Evolutionary conservation across 1,139 yeast species (phyloP), one percentile per base, ranked within the genome.

Genomic region (Scheffersomyces illinoinensis): DNA sequence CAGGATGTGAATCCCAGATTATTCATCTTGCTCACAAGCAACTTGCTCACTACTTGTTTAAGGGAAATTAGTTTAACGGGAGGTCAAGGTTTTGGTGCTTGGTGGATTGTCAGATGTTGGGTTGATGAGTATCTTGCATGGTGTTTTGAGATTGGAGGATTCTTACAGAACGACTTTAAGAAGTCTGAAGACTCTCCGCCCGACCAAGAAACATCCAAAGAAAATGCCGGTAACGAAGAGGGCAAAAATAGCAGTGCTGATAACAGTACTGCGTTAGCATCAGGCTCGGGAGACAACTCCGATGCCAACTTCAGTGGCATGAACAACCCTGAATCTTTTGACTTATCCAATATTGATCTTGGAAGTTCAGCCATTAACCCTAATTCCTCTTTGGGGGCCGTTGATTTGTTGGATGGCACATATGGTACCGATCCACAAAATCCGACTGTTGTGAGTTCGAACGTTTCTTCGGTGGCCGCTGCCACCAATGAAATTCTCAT

Each of bases 61-160:
- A 76, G 91, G 58, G 91, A 87, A 64, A 84, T 89, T 59, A 84
- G 88, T 55, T 76, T 85, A 59, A 75, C 77, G 39, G 87, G 89
- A 2, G 89, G 89, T 3, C 83, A 81, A 55, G 84, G 88, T 1
- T 89, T 90, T 70, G 89, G 88, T 12, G 85, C 88, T 0, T 90
- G 96, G 93, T 90, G 93, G 93, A 83, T 85, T 48, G 80, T 90
- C 17, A 77, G 90, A 58, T 87, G 92, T 69, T 90, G 96, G 93
- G 77, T 88, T 7, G 91, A 88, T 67, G 95, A 89, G 68, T 89
- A 86, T 82, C 76, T 88, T 64, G 82, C 83, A 1, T 88, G 92
- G 88, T 75, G 83, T 57, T 88, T 89, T 23, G 93, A 89, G 67
- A 73, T 88, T 55, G 90, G 92, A 8, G 91, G 92, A 0, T 87